Evolutionary conservation across 805 yeast genomes (phyloP).

Genomic region (Candida verbasci): DNA sequence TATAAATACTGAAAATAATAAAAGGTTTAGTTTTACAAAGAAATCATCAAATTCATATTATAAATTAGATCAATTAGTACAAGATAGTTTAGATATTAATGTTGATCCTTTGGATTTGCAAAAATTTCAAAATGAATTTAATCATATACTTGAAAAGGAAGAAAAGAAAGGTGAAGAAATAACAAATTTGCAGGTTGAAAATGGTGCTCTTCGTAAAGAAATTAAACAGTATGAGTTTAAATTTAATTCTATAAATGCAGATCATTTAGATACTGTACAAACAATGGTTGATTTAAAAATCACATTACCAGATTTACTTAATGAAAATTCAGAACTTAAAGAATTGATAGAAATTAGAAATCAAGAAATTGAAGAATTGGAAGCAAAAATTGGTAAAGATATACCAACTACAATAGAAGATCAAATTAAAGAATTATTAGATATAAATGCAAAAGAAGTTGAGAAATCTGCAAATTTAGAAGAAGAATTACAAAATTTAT

Average conservation of each 20-base stretch:
- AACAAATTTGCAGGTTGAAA: conserved; percentile 53
- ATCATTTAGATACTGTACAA: conserved; percentile 84
- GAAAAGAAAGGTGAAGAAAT: conserved; percentile 60
- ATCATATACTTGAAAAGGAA: conserved; percentile 66
- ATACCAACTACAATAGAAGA: conserved; percentile 36
- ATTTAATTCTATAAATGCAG: conserved; percentile 65
- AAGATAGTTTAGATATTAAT: conserved; percentile 70
- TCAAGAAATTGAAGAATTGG: conserved; percentile 36
- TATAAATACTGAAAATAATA: conserved; percentile 12
- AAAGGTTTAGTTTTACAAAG: conserved; percentile 20
- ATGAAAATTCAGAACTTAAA: conserved; percentile 64
- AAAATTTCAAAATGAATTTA: conserved; percentile 70
- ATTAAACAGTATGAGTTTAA: conserved; percentile 69
- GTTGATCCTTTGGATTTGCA: conserved; percentile 69
- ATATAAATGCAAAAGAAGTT: conserved; percentile 33
- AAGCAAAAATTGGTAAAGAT: conserved; percentile 23
- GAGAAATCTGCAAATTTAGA: conserved; percentile 36
- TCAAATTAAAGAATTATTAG: conserved; percentile 31
- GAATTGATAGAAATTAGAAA: conserved; percentile 35
- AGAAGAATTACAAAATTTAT: conserved; percentile 27
- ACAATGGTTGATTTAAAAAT: conserved; percentile 80
- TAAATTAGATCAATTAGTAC: conserved; percentile 68
- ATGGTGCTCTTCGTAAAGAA: conserved; percentile 69
- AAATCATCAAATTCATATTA: conserved; percentile 32
- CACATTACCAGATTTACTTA: conserved; percentile 65